phyloP scores from a whole-genome alignment of 345 rosid species.

The Camelina sativa region DNA sequence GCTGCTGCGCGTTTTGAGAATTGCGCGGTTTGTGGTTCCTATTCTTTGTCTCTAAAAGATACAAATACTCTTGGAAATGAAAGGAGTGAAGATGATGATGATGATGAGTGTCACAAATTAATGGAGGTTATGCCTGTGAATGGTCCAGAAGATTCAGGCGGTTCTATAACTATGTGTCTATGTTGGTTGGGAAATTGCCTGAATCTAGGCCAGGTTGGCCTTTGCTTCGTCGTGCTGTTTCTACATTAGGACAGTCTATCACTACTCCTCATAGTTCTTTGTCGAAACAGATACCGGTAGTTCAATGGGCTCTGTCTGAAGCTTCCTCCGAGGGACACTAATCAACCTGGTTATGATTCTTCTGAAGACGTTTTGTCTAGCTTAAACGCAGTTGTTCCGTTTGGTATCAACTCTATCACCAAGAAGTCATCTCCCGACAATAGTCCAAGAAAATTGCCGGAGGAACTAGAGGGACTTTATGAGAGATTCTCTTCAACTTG shows the following conservation, averaged over 20 bases:
- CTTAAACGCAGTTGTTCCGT: constrained; percentile 57
- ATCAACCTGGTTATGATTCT: constrained; percentile 37
- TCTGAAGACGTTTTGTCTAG: constrained; percentile 38
- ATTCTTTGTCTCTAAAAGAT: constrained; percentile 35
- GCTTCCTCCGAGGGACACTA: constrained; percentile 59
- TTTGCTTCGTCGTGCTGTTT: constrained; percentile 57
- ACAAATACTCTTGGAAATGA: constrained; percentile 10
- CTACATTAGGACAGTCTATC: constrained; percentile 42
- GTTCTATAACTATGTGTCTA: constrained; percentile 52
- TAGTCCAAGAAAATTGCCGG: constrained; percentile 49
- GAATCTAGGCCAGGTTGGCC: constrained; percentile 89
- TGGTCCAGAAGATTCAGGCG: constrained; percentile 44
- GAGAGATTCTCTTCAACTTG: constrained; percentile 78
- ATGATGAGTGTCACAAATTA: no score
- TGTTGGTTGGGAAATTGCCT: constrained; percentile 55
- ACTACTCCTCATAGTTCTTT: constrained; percentile 43
- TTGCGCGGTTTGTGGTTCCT: constrained; percentile 67
- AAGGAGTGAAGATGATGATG: no score
- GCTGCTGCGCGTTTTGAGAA: constrained; percentile 47
- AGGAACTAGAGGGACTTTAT: constrained; percentile 63
- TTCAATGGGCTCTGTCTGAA: constrained; percentile 64
- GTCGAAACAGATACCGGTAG: constrained; percentile 64
- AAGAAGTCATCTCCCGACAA: constrained; percentile 43
- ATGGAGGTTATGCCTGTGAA: constrained; percentile 64
- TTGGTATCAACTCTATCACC: constrained; percentile 41